Percentiles rank a stretch among this genome's conserved stretches.
phyloP scores from a whole-genome alignment of 192 early-diverging fungal genomes.

The Chytriomyces sp. region DNA sequence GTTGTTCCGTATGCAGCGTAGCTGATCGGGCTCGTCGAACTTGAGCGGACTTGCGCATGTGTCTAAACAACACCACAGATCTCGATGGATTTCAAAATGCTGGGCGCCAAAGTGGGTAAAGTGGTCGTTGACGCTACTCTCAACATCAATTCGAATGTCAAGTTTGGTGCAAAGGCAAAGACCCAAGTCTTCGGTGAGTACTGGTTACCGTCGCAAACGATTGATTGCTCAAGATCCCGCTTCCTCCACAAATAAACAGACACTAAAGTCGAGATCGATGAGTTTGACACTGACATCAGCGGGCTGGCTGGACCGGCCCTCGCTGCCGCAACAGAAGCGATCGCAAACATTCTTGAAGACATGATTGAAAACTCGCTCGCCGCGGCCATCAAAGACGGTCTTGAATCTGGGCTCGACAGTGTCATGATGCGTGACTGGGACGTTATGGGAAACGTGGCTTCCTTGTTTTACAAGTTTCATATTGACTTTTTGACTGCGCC shows the following conservation, averaged over 20 bases:
- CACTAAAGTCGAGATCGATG: not conserved
- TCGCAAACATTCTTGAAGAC: not conserved
- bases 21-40: not conserved
- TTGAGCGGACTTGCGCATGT: not conserved
- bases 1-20: not conserved
- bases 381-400: not conserved
- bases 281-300: constrained; percentile 21
- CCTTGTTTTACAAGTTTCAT: not conserved
- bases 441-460: constrained; percentile 16
- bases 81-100: constrained; percentile 17
- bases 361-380: not conserved
- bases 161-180: constrained; percentile 19
- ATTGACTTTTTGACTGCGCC: constrained; percentile 7
- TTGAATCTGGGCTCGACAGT: not conserved
- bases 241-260: not conserved
- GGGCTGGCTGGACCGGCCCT: not conserved
- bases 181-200: constrained; percentile 20
- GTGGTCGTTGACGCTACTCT: constrained; percentile 2
- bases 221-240: not conserved
- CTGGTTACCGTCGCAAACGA: not conserved
- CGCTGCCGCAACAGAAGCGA: not conserved
- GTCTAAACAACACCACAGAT: constrained; percentile 6
- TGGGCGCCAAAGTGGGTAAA: not conserved
- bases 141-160: constrained; percentile 14
- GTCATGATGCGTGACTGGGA: constrained; percentile 15